These are phyloP conservation scores for Gyrodon lividus DNA, from an alignment of 768 basidiomycete genomes.

Conservation along the genomic window DNA sequence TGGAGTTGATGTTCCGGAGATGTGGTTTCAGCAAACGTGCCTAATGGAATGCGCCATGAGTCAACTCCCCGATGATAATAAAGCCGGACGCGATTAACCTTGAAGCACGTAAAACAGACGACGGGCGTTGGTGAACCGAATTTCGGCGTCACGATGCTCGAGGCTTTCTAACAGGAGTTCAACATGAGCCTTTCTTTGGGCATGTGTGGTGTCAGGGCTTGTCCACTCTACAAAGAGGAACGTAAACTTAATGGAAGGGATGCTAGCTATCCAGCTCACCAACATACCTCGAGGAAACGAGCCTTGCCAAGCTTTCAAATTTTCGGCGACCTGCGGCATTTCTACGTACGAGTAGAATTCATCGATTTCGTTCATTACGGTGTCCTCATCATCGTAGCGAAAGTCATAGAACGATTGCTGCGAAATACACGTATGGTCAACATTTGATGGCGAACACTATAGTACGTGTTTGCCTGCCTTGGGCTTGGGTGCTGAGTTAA, in stretches of 20 bases:
- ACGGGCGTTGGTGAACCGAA: conserved; percentile 84
- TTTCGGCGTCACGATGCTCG: conserved; percentile 81
- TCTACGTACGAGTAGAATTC: conserved; percentile 99
- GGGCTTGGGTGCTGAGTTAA: conserved; percentile 66
- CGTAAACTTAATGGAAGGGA: neutral
- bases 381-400: conserved; percentile 95
- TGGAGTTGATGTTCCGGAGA: conserved; percentile 94
- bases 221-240: conserved; percentile 66
- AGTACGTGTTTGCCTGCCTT: conserved; percentile 49
- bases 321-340: conserved; percentile 86
- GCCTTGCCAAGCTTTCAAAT: conserved; percentile 83
- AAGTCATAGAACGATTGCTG: conserved; percentile 90
- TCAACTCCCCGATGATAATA: neutral
- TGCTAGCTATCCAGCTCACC: neutral
- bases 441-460: conserved; percentile 7
- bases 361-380: conserved; percentile 92
- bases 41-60: conserved; percentile 38
- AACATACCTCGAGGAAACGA: conserved; percentile 73
- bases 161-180: conserved; percentile 82
- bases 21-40: conserved; percentile 86
- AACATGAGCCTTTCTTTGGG: conserved; percentile 69
- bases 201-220: conserved; percentile 47
- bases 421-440: conserved; percentile 23
- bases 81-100: conserved; percentile 47
- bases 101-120: conserved; percentile 89